Evolutionary conservation across 805 yeast genomes (phyloP), one percentile per base, ranked within the genome.

Genomic region (Saccharomycopsis fermentans): DNA sequence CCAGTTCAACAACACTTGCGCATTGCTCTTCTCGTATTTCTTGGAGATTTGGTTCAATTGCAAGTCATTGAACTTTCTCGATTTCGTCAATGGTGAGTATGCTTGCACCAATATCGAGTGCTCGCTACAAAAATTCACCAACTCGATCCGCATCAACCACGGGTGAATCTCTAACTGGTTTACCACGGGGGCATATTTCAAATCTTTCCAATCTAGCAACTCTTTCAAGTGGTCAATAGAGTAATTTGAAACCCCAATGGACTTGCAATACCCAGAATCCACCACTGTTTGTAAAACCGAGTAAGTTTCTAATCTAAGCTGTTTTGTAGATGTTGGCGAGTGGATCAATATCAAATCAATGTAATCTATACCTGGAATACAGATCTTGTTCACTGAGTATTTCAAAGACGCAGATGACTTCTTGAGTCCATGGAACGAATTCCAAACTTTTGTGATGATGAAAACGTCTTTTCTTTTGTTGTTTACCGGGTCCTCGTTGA

Each of bases 221-320:
- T 83, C 86, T 64, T 81, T 69, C 29, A 84, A 65, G 65, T 84
- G 87, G 54, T 75, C 74, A 24, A 72, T 67, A 17, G 86, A 86
- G 65, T 75, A 83, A 69, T 83, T 84, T 37, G 87, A 81, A 9
- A 84, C 87, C 24, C 89, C 89, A 58, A 84, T 79, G 54, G 73
- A 72, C 62, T 73, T 75, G 27, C 82, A 75, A 53, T 66, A 70
- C 16, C 86, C 86, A 6, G 70, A 68, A 29, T 69, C 77, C 9
- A 78, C 83, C 4, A 77, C 77, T 58, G 81, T 81, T 67, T 83
- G 81, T 64, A 83, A 71, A 4, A 83, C 84, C 57, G 70, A 67
- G 77, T 81, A 84, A 4, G 81, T 73, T 53, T 76, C 80, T 39
- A 79, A 70, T 55, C 86, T 14, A 26, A 27, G 26, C 29, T 37